Conservation (phyloP, 306 rosid genomes). For the Prunus dulcis region DNA sequence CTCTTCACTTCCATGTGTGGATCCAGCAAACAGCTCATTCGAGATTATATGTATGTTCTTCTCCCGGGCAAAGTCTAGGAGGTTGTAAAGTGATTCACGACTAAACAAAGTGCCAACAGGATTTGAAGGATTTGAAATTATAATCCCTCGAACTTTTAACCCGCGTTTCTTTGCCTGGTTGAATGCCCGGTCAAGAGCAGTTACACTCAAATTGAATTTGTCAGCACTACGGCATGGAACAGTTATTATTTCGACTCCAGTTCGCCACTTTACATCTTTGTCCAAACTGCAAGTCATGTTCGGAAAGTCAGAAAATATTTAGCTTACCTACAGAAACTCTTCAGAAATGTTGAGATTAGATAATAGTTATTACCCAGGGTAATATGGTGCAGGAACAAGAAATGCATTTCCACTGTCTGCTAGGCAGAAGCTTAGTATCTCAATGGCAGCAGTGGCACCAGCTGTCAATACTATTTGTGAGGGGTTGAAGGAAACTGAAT, state of each 20-base stretch:
- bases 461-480: slow-evolving; percentile 67
- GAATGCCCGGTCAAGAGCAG: slow-evolving; percentile 73
- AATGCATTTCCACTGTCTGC: slow-evolving; percentile 87
- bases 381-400: slow-evolving; percentile 89
- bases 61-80: slow-evolving; percentile 87
- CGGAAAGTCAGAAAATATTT: slow-evolving; percentile 24
- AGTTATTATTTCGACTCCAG: slow-evolving; percentile 70
- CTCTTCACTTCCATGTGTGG: slow-evolving; percentile 47
- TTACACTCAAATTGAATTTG: slow-evolving; percentile 53
- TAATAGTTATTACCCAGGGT: slow-evolving; percentile 56
- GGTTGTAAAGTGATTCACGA: slow-evolving; percentile 56
- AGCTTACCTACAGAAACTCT: slow-evolving; percentile 8
- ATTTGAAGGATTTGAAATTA: slow-evolving; percentile 75
- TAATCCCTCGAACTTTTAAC: slow-evolving; percentile 72
- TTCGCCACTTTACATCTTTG: slow-evolving; percentile 68
- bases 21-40: slow-evolving; percentile 63
- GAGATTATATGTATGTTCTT: slow-evolving; percentile 89
- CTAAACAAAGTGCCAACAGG: slow-evolving; percentile 66
- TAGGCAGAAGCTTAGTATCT: slow-evolving; percentile 85
- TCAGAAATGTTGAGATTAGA: slow-evolving; percentile 7
- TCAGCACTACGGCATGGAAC: slow-evolving; percentile 86
- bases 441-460: slow-evolving; percentile 73
- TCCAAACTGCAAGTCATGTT: slow-evolving; percentile 64
- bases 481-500: slow-evolving; percentile 61
- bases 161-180: slow-evolving; percentile 87